phyloP scores from a whole-genome alignment of 176 grass and related monocot genomes.

The Pharus latifolius region DNA sequence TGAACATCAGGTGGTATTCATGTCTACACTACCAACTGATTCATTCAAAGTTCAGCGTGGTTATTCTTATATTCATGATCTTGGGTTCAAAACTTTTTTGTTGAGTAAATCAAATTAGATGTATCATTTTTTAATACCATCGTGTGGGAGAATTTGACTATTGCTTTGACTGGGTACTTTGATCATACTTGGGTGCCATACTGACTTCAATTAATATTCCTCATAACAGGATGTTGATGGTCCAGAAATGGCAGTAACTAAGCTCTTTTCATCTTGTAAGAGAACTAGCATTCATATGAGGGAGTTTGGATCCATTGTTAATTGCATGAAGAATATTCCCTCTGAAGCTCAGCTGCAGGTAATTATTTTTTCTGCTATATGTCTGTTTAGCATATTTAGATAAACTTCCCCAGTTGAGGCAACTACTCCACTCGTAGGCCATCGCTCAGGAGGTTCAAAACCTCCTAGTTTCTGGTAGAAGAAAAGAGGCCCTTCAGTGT shows the following conservation, averaged over 20 bases:
- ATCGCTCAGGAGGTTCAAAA: slow-evolving; percentile 83
- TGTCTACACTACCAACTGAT: too few species aligned
- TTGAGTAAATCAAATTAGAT: neutral
- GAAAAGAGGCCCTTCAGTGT: slow-evolving; percentile 82
- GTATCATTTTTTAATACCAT: neutral
- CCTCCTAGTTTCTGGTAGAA: slow-evolving; percentile 91
- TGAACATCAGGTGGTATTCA: too few species aligned
- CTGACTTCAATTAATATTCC: slow-evolving; percentile 13
- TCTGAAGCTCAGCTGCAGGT: slow-evolving; percentile 84
- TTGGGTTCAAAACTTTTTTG: too few species aligned
- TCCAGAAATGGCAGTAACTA: slow-evolving; percentile 91
- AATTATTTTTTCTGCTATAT: slow-evolving; percentile 16
- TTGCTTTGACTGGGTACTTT: neutral
- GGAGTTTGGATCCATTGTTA: slow-evolving; percentile 34
- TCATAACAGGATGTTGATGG: slow-evolving; percentile 63
- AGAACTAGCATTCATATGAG: slow-evolving; percentile 21
- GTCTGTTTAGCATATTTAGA: neutral
- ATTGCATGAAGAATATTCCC: slow-evolving; percentile 67
- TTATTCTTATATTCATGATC: too few species aligned
- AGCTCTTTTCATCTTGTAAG: slow-evolving; percentile 82
- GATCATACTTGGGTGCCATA: neutral
- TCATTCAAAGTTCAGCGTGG: too few species aligned
- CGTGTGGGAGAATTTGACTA: neutral
- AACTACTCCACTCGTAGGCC: slow-evolving; percentile 48
- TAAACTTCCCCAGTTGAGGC: slow-evolving; percentile 10